Evolutionary conservation across 2,329 filamentous ascomycete species (phyloP), one percentile per base, ranked within the genome.

Genomic region (Colletotrichum sojae): DNA sequence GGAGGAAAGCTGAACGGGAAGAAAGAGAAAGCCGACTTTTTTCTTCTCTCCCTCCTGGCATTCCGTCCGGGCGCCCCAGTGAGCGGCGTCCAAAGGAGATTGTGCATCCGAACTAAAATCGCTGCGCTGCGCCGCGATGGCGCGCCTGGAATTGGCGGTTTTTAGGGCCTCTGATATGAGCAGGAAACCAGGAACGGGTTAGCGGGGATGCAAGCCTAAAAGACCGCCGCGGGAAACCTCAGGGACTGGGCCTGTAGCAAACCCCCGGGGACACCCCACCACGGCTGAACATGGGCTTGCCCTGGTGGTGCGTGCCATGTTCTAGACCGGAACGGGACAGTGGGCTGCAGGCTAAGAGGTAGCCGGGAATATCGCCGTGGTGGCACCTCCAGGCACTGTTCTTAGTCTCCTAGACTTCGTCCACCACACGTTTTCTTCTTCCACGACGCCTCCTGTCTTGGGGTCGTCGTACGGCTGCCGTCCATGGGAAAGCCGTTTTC

Each of bases 91-190:
- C 43, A 56, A 55, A 64, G 53, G 53, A 63, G 61, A 63, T 64
- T 64, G 51, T 64, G 60, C 60, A 52, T 15, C 20, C 52, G 39
- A n/a, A n/a, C 18, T 43, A 15, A 49, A 36, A 10, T 36, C 10
- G 31, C 8, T 36, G 31, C 8, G 31, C 52, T 67, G 52, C 60
- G 64, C 52, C 59, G 64, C 59, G 65, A 67, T 57, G 60, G 62
- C 60, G 63, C 22, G 52, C 57, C 57, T 51, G 56, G 45, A 36
- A 43, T 43, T 43, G 49, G 59, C 45, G 59, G 52, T 62, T 45
- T 63, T n/a, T 16, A 13, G 31, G 13, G 39, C 39, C 39, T 10
- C 39, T 15, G 40, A 43, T 15, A n/a, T 15, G 40, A 43, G 16
- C 15, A 43, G 40, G 40, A 4, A 8, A 18, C 25, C 39, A 67